These are phyloP conservation scores for Candida bentonensis DNA, from an alignment of 805 yeast genomes.

Conservation along the genomic window DNA sequence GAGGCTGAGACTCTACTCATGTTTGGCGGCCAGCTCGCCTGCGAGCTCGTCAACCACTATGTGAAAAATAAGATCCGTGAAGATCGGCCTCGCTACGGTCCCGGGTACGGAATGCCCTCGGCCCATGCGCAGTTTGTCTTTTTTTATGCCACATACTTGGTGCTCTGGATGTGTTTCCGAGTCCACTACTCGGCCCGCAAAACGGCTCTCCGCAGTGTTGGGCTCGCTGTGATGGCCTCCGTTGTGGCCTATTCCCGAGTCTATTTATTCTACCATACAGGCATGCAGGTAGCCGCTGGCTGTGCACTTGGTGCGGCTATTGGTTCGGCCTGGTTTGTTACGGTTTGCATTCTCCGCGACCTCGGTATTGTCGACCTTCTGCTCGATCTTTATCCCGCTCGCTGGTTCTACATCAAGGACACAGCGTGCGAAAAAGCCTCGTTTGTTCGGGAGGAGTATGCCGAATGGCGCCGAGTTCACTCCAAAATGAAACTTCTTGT, in stretches of 20 bases:
- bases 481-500: slow-evolving; percentile 15
- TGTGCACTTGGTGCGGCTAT: slow-evolving; percentile 42
- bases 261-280: slow-evolving; percentile 64
- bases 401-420: slow-evolving; percentile 25
- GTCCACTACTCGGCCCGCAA: slow-evolving; percentile 7
- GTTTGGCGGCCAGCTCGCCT: slow-evolving; percentile 73
- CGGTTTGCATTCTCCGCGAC: slow-evolving; percentile 43
- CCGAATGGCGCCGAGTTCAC: slow-evolving; percentile 18
- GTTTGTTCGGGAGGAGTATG: slow-evolving; percentile 19
- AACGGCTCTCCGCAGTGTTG: slow-evolving; percentile 10
- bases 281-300: slow-evolving; percentile 65
- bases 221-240: slow-evolving; percentile 15
- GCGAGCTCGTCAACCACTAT: slow-evolving; percentile 58
- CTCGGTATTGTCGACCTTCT: slow-evolving; percentile 56
- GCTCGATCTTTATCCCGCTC: slow-evolving; percentile 41
- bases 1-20: slow-evolving; percentile 76
- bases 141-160: slow-evolving; percentile 35
- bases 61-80: slow-evolving; percentile 51
- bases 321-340: slow-evolving; percentile 44
- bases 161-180: slow-evolving; percentile 19
- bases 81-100: slow-evolving; percentile 46
- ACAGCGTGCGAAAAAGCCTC: slow-evolving; percentile 19
- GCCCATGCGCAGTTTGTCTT: slow-evolving; percentile 97
- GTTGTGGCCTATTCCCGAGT: slow-evolving; percentile 58
- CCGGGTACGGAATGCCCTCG: slow-evolving; percentile 90